A percentile compares a stretch with the other conserved stretches of the same genome.
Conservation (phyloP, 2,329 filamentous ascomycete species). For the Fusarium sp. region DNA sequence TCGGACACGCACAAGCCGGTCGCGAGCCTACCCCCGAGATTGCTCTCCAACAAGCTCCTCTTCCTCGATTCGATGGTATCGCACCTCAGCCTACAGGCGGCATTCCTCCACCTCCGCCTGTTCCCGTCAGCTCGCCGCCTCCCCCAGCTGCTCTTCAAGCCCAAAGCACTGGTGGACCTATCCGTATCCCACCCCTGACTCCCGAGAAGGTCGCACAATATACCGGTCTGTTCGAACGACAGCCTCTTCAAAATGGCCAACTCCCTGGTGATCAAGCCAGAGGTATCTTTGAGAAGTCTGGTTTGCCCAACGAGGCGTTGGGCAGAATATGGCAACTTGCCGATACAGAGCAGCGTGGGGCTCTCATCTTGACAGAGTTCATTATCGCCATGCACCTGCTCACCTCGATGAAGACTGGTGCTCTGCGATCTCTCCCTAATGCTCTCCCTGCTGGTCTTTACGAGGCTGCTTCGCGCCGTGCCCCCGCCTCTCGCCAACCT, state of each 20-base stretch:
- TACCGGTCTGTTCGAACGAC: slow-evolving; percentile 88
- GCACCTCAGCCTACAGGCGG: slow-evolving; percentile 50
- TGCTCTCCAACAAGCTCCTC: slow-evolving; percentile 85
- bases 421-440: slow-evolving; percentile 81
- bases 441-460: slow-evolving; percentile 87
- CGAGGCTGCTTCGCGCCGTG: slow-evolving; percentile 85
- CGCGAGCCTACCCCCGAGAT: slow-evolving; percentile 83
- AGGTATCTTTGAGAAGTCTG: slow-evolving; percentile 93
- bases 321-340: slow-evolving; percentile 97
- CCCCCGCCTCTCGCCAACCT: slow-evolving; percentile 60
- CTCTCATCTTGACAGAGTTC: slow-evolving; percentile 89
- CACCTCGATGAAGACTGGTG: slow-evolving; percentile 87
- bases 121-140: slow-evolving; percentile 54
- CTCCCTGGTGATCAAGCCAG: slow-evolving; percentile 89
- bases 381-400: slow-evolving; percentile 98
- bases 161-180: slow-evolving; percentile 73
- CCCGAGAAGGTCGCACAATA: slow-evolving; percentile 93
- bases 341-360: slow-evolving; percentile 91
- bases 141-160: slow-evolving; percentile 65
- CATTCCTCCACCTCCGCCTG: slow-evolving; percentile 59
- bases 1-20: slow-evolving; percentile 93
- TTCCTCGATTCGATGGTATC: slow-evolving; percentile 91
- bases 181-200: slow-evolving; percentile 88
- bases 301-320: slow-evolving; percentile 87
- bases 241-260: slow-evolving; percentile 75